phyloP scores from a whole-genome alignment of 441 rosid genomes.

The Populus hybrid region DNA sequence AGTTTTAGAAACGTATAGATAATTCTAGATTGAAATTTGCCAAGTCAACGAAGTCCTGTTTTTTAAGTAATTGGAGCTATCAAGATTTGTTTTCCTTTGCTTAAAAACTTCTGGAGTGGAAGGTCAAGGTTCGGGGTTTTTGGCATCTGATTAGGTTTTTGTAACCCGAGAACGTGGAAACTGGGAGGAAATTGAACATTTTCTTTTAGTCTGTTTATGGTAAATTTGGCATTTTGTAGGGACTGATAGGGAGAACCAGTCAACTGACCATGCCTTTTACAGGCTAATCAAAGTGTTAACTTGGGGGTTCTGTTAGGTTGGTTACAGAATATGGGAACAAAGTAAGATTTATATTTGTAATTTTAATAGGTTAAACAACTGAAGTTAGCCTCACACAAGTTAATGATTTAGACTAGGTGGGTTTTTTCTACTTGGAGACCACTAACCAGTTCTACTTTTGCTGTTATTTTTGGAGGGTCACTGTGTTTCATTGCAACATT shows the following conservation, averaged over 20 bases:
- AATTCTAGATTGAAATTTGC: background rate
- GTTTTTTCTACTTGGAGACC: background rate
- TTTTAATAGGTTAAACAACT: background rate
- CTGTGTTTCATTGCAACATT: background rate
- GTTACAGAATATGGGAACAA: background rate
- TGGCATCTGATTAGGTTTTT: background rate
- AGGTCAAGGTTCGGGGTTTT: conserved; percentile 1
- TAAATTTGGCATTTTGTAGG: background rate
- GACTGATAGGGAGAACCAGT: background rate
- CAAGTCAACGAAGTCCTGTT: background rate
- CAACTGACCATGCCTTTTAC: background rate
- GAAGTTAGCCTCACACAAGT: background rate
- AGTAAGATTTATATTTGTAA: background rate
- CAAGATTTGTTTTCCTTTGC: background rate
- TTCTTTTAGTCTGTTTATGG: background rate
- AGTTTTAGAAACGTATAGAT: conserved; percentile 2
- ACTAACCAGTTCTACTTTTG: conserved; percentile 1
- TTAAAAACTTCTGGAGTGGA: background rate
- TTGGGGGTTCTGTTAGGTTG: conserved; percentile 9
- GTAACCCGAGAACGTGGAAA: background rate
- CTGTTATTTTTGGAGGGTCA: conserved; percentile 1
- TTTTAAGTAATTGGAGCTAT: background rate
- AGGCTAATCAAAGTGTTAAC: background rate
- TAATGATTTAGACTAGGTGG: background rate
- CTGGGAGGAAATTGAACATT: background rate